A percentile compares a stretch with the other conserved stretches of the same genome.
Conservation (phyloP, 2,329 filamentous ascomycete species). For the Stagonosporopsis chrysanthemi region DNA sequence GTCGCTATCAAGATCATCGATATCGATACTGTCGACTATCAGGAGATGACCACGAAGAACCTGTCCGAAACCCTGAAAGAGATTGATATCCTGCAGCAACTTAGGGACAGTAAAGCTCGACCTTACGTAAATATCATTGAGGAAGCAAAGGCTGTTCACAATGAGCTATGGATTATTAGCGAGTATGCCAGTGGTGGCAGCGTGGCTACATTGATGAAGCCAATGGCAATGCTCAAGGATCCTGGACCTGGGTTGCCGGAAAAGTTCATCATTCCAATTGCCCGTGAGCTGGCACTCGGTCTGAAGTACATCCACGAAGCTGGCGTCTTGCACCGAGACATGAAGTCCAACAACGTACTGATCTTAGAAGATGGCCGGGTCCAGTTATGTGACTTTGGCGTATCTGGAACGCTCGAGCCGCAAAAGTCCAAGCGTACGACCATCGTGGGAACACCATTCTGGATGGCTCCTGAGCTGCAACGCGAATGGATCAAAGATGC, state of each 20-base stretch:
- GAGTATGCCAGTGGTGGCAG: constrained; percentile 88
- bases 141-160: constrained; percentile 77
- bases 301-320: constrained; percentile 69
- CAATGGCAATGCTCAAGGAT: constrained; percentile 37
- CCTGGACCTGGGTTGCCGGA: constrained; percentile 59
- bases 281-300: constrained; percentile 68
- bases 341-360: constrained; percentile 78
- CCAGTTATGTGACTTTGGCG: constrained; percentile 85
- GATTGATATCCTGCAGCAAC: constrained; percentile 71
- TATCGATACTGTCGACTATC: constrained; percentile 76
- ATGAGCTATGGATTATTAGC: constrained; percentile 86
- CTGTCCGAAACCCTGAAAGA: constrained; percentile 65
- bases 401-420: constrained; percentile 78
- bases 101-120: constrained; percentile 75
- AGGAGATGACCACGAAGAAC: constrained; percentile 51
- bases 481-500: constrained; percentile 61
- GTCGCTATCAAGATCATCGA: constrained; percentile 86
- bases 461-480: constrained; percentile 81
- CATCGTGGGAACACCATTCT: constrained; percentile 82
- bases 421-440: constrained; percentile 80
- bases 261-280: constrained; percentile 69
- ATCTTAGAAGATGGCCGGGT: constrained; percentile 79
- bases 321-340: constrained; percentile 71
- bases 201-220: constrained; percentile 70
- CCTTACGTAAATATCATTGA: constrained; percentile 88